A percentile compares a stretch with the other conserved stretches of the same genome.
Evolutionary conservation across 2,329 filamentous ascomycete species (phyloP).

Genomic region (Ustulina deusta): DNA sequence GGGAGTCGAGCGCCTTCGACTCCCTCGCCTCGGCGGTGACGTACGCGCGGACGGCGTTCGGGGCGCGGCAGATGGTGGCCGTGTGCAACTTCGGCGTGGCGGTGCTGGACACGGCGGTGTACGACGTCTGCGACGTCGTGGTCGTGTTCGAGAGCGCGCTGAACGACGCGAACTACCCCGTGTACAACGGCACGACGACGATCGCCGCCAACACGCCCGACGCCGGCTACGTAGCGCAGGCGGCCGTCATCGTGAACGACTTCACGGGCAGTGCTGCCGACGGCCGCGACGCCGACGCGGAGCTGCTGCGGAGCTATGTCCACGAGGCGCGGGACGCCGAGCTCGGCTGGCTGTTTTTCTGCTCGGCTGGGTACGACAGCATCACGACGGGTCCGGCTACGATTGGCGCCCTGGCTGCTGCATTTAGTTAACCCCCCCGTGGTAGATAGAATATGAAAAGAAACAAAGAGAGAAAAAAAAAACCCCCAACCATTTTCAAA

Average conservation of each 20-base stretch:
- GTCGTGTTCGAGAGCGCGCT: slow-evolving; percentile 33
- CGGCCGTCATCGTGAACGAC: slow-evolving; percentile 33
- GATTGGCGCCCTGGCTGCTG: slow-evolving; percentile 25
- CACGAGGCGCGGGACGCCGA: slow-evolving; percentile 6
- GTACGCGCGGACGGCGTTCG: slow-evolving; percentile 30
- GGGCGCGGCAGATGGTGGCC: slow-evolving; percentile 15
- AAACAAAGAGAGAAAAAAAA: neutral
- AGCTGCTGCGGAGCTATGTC: slow-evolving; percentile 26
- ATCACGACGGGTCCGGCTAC: slow-evolving; percentile 31
- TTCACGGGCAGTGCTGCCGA: slow-evolving; percentile 19
- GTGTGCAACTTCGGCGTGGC: slow-evolving; percentile 34
- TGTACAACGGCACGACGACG: slow-evolving; percentile 22
- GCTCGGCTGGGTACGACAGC: slow-evolving; percentile 34
- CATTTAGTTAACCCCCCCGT: neutral
- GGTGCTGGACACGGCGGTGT: slow-evolving; percentile 10
- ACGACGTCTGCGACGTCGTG: slow-evolving; percentile 33
- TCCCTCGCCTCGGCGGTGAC: slow-evolving; percentile 26
- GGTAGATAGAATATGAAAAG: neutral
- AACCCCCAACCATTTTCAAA: neutral
- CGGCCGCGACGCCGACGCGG: slow-evolving; percentile 12
- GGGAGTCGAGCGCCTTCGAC: slow-evolving; percentile 44
- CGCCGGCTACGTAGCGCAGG: slow-evolving; percentile 12
- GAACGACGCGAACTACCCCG: neutral
- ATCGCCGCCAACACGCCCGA: slow-evolving; percentile 31
- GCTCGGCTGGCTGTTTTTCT: slow-evolving; percentile 36